Conservation (phyloP, 768 basidiomycete species). For the Lentinula guzmanii region DNA sequence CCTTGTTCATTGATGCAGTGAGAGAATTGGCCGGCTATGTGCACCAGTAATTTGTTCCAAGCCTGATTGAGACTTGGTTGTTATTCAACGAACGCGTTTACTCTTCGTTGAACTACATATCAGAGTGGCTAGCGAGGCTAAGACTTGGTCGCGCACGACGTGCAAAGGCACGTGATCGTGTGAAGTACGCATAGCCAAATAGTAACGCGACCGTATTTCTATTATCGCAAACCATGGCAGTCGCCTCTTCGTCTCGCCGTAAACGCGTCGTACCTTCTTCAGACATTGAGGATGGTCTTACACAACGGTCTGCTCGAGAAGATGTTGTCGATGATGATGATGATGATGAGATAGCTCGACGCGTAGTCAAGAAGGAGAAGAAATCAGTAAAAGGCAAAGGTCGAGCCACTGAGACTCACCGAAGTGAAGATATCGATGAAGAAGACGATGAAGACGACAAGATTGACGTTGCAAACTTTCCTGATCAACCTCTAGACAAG, state of each 20-base stretch:
- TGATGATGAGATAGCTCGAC: constrained; percentile 32
- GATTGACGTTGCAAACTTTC: constrained; percentile 59
- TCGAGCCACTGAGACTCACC: constrained; percentile 12
- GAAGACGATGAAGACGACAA: constrained; percentile 43
- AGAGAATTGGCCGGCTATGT: no score
- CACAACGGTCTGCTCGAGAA: constrained; percentile 27
- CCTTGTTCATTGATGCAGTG: no score
- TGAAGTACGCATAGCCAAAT: no score
- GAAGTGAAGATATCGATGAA: constrained; percentile 14
- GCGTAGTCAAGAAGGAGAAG: constrained; percentile 22
- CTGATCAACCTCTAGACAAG: constrained; percentile 59
- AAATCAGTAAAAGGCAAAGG: constrained; percentile 17
- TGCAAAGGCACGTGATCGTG: no score
- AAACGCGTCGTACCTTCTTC: constrained; percentile 34
- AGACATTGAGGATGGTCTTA: constrained; percentile 54
- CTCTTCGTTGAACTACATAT: no score
- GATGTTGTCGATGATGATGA: constrained; percentile 47
- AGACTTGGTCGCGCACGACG: no score
- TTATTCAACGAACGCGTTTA: no score
- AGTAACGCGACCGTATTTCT: no score
- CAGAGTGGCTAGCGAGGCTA: no score
- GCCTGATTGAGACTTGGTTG: no score
- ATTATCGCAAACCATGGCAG: constrained; percentile 24
- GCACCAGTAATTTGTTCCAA: no score
- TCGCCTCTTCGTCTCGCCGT: constrained; percentile 32